Conservation (phyloP, 768 basidiomycete species). For the Panus rudis region DNA sequence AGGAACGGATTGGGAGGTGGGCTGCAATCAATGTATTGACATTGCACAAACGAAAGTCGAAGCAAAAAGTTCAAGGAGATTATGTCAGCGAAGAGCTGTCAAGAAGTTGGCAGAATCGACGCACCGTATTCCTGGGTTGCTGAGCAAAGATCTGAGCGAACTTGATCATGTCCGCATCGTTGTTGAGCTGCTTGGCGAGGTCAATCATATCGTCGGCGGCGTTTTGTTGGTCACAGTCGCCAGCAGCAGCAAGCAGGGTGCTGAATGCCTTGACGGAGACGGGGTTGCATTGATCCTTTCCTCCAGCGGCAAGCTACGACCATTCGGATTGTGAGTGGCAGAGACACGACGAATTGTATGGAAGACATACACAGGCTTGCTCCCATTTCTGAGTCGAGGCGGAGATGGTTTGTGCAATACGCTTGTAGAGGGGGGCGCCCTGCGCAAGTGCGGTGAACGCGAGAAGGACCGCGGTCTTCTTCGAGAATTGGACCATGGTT, state of each 20-base stretch:
- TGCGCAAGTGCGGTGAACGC: no score
- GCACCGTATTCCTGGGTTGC: slow-evolving; percentile 47
- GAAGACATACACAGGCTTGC: slow-evolving; percentile 44
- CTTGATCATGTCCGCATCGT: slow-evolving; percentile 39
- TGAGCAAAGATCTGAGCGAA: slow-evolving; percentile 48
- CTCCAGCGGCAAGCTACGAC: slow-evolving; percentile 46
- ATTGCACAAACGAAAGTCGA: neutral
- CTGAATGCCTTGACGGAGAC: slow-evolving; percentile 47
- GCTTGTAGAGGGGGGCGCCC: no score
- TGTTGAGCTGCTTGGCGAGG: slow-evolving; percentile 42
- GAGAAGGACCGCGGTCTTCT: no score
- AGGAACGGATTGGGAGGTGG: slow-evolving; percentile 27
- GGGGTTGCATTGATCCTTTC: slow-evolving; percentile 49
- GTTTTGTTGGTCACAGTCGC: slow-evolving; percentile 37
- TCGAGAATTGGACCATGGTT: no score
- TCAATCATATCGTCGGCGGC: slow-evolving; percentile 43
- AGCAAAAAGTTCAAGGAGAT: slow-evolving; percentile 19
- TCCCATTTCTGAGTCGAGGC: slow-evolving; percentile 45
- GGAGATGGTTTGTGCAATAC: slow-evolving; percentile 42
- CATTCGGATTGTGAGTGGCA: neutral
- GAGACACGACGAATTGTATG: neutral
- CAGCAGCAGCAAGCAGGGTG: slow-evolving; percentile 48
- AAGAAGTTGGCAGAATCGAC: no score
- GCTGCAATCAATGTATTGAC: slow-evolving; percentile 3
- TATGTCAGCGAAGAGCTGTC: neutral